These are phyloP conservation scores for Plantago ovata DNA, from an alignment of 257 asterid genomes.

Conservation along the genomic window DNA sequence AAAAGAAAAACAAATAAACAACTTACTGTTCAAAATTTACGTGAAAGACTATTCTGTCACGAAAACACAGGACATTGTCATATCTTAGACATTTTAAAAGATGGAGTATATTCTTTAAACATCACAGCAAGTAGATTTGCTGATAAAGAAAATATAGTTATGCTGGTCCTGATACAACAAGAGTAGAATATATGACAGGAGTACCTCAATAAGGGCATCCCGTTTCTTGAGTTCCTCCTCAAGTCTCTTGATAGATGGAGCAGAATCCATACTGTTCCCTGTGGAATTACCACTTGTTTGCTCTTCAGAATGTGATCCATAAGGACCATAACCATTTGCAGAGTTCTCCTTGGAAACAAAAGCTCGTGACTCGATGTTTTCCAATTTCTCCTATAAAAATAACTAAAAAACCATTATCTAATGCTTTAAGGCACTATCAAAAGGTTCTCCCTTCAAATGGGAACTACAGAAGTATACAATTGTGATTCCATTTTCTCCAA, in stretches of 20 bases:
- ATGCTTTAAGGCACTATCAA: constrained; percentile 6
- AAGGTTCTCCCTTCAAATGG: constrained; percentile 15
- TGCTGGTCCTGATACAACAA: background rate
- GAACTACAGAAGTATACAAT: constrained; percentile 10
- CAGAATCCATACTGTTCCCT: constrained; percentile 59
- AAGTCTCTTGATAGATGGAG: constrained; percentile 80
- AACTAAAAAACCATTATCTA: constrained; percentile 22
- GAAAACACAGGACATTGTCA: constrained; percentile 12
- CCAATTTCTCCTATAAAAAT: constrained; percentile 62
- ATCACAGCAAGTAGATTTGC: background rate
- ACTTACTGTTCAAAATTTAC: constrained; percentile 12
- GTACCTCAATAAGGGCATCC: constrained; percentile 96
- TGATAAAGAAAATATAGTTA: constrained; percentile 12
- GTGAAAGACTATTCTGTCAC: constrained; percentile 9
- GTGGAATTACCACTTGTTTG: constrained; percentile 36
- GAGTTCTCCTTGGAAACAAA: constrained; percentile 44
- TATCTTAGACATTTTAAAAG: constrained; percentile 8
- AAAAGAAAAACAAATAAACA: constrained; percentile 3
- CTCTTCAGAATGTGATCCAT: constrained; percentile 43
- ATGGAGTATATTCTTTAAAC: background rate
- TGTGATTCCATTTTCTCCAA: background rate
- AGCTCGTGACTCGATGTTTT: constrained; percentile 66
- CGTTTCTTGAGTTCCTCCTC: constrained; percentile 96
- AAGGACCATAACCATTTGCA: constrained; percentile 40
- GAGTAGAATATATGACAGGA: background rate